phyloP scores from a whole-genome alignment of 495 filamentous ascomycete species.

The Talaromyces thailandensis region DNA sequence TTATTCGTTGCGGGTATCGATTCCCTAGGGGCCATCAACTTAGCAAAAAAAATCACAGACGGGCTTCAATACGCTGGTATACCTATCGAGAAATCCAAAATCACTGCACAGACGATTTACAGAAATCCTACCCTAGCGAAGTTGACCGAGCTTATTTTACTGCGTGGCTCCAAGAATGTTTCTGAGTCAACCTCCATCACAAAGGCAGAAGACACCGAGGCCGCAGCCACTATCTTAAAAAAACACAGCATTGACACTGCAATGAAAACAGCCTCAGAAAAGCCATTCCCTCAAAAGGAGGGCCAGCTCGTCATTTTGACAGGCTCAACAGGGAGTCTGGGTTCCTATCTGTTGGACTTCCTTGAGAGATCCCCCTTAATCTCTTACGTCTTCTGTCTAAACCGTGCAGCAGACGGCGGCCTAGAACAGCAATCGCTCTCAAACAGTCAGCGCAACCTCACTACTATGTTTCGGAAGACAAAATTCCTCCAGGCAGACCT shows the following conservation, averaged over 20 bases:
- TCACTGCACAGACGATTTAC: background rate
- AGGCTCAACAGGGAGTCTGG: background rate
- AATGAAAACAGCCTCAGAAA: background rate
- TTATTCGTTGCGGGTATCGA: background rate
- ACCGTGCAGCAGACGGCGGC: slow-evolving; percentile 27
- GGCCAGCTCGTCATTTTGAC: background rate
- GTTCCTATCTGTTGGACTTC: background rate
- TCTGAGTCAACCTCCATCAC: background rate
- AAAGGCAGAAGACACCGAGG: background rate
- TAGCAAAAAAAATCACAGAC: background rate
- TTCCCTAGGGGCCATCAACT: background rate
- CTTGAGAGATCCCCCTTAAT: background rate
- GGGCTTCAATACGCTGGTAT: background rate
- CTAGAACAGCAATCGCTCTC: background rate
- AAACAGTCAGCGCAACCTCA: background rate
- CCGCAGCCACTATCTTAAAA: background rate
- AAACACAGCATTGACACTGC: background rate
- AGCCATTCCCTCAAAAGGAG: background rate
- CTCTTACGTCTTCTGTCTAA: slow-evolving; percentile 44
- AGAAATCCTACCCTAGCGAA: background rate
- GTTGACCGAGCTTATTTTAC: background rate
- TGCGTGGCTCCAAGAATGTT: background rate
- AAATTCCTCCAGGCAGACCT: slow-evolving; percentile 40
- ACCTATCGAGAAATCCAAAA: background rate
- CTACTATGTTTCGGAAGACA: background rate